Percentiles rank a stretch among this genome's conserved stretches.
Conservation (phyloP, 2,329 filamentous ascomycete species). For the Clonostachys rosea region DNA sequence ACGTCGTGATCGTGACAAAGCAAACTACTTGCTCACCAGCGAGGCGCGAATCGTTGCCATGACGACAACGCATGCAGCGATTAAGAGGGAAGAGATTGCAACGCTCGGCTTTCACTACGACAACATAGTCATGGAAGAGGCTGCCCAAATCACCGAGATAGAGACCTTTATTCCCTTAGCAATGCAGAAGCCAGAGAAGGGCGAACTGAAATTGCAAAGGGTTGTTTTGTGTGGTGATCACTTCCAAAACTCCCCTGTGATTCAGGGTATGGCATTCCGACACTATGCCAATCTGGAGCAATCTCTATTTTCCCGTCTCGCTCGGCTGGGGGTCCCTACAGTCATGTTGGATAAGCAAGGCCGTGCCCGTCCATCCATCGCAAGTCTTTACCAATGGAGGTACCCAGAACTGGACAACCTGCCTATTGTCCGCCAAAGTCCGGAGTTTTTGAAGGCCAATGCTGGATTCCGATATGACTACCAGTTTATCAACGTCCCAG, state of each 20-base stretch:
- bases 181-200: slow-evolving; percentile 76
- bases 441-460: slow-evolving; percentile 78
- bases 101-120: slow-evolving; percentile 94
- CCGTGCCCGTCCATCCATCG: slow-evolving; percentile 80
- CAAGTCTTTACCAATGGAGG: slow-evolving; percentile 88
- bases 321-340: slow-evolving; percentile 87
- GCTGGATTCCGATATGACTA: slow-evolving; percentile 91
- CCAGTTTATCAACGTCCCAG: slow-evolving; percentile 92
- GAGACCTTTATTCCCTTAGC: slow-evolving; percentile 94
- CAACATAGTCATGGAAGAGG: slow-evolving; percentile 98
- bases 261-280: slow-evolving; percentile 90
- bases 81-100: slow-evolving; percentile 86
- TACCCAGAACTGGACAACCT: slow-evolving; percentile 79
- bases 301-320: slow-evolving; percentile 86
- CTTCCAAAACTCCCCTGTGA: slow-evolving; percentile 91
- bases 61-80: slow-evolving; percentile 97
- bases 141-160: slow-evolving; percentile 94
- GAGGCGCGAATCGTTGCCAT: slow-evolving; percentile 98
- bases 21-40: slow-evolving; percentile 91
- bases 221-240: slow-evolving; percentile 94
- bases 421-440: slow-evolving; percentile 61
- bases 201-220: slow-evolving; percentile 73
- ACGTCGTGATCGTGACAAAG: slow-evolving; percentile 82
- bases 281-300: slow-evolving; percentile 96
- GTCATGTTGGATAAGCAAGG: slow-evolving; percentile 92